Percentiles rank a stretch among this genome's conserved stretches.
Evolutionary conservation across 768 basidiomycete genomes (phyloP).

Genomic region (Mycena albidolilacea): DNA sequence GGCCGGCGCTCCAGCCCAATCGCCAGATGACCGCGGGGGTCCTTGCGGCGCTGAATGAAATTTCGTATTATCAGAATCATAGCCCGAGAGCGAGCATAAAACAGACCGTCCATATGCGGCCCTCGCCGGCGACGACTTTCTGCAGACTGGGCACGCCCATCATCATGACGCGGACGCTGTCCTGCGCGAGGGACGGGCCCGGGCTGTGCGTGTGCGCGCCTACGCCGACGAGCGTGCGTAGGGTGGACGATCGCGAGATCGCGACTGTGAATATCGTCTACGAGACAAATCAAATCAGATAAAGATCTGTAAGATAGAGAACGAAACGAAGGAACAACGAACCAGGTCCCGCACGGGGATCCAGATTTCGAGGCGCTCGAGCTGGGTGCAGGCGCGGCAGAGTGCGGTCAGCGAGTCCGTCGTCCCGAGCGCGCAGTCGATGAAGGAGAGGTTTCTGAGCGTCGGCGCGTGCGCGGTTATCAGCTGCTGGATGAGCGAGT

Average conservation of each 20-base stretch:
- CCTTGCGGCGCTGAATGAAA: slow-evolving; percentile 14
- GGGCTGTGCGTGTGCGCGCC: slow-evolving; percentile 59
- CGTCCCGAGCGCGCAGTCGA: slow-evolving; percentile 60
- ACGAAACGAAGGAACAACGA: slow-evolving; percentile 34
- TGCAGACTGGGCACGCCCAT: slow-evolving; percentile 54
- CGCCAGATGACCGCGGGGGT: slow-evolving; percentile 13
- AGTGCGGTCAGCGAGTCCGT: slow-evolving; percentile 57
- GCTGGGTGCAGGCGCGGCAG: slow-evolving; percentile 57
- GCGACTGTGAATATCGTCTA: slow-evolving; percentile 53
- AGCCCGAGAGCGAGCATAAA: not conserved
- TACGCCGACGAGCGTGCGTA: slow-evolving; percentile 63
- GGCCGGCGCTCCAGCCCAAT: slow-evolving; percentile 50
- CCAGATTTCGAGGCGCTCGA: slow-evolving; percentile 66
- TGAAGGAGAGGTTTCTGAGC: slow-evolving; percentile 61
- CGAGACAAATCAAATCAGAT: not conserved
- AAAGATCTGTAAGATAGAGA: slow-evolving; percentile 2
- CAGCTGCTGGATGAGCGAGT: slow-evolving; percentile 59
- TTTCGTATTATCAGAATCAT: slow-evolving; percentile 22
- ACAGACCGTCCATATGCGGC: slow-evolving; percentile 71
- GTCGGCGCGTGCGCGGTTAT: slow-evolving; percentile 57
- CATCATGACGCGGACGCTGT: slow-evolving; percentile 60
- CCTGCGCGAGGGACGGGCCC: slow-evolving; percentile 53
- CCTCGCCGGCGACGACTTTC: slow-evolving; percentile 61
- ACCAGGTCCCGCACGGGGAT: slow-evolving; percentile 69
- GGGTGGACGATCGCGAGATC: slow-evolving; percentile 52